Evolutionary conservation across 257 asterid genomes (phyloP).

Genomic region (Thymus quinquecostatus): DNA sequence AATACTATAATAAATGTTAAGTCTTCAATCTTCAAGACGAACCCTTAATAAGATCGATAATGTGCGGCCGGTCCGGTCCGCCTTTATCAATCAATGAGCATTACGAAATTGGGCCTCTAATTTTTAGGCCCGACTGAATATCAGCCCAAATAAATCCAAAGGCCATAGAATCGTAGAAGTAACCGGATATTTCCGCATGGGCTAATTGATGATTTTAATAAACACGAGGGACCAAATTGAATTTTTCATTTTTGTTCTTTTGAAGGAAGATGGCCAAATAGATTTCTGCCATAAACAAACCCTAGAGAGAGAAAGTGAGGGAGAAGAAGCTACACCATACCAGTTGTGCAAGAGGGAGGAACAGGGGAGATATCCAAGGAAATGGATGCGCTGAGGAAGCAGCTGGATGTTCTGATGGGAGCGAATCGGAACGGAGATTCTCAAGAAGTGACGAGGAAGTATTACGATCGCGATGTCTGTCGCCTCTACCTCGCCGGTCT

Average conservation of each 20-base stretch:
- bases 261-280: background rate
- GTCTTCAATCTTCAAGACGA: too few relatives aligned
- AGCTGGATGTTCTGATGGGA: constrained; percentile 89
- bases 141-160: too few relatives aligned
- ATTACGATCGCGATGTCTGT: constrained; percentile 91
- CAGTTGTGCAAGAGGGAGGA: background rate
- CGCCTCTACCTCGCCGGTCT: constrained; percentile 91
- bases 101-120: too few relatives aligned
- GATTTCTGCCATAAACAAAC: background rate
- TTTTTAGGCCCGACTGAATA: too few relatives aligned
- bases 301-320: background rate
- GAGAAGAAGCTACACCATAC: background rate
- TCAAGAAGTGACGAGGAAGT: constrained; percentile 74
- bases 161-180: too few relatives aligned
- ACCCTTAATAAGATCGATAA: too few relatives aligned
- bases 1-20: too few relatives aligned
- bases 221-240: background rate
- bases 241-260: too few relatives aligned
- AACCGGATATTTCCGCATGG: too few relatives aligned
- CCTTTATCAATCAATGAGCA: too few relatives aligned
- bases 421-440: constrained; percentile 90
- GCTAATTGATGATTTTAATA: background rate
- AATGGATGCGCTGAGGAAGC: constrained; percentile 94
- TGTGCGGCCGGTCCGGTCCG: too few relatives aligned
- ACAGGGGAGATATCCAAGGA: background rate